Evolutionary conservation across 2,329 filamentous ascomycete species (phyloP).

Genomic region (Clonostachys sp.): DNA sequence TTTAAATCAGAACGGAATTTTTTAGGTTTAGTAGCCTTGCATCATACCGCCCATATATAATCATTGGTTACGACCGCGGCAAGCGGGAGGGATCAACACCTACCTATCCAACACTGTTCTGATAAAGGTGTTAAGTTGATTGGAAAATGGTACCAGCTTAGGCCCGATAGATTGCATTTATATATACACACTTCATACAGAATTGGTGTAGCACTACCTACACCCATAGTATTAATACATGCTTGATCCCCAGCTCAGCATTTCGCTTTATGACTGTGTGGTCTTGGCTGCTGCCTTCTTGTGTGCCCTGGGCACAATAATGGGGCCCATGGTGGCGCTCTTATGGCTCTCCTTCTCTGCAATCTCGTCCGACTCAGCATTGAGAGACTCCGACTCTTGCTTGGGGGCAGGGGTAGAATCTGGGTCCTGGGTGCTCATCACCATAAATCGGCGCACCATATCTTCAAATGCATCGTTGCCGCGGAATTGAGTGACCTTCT

Average conservation of each 20-base stretch:
- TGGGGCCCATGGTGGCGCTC: conserved; percentile 14
- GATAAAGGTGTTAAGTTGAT: too few species aligned
- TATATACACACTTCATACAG: too few species aligned
- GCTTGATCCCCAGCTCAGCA: conserved; percentile 5
- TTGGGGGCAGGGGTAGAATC: too few species aligned
- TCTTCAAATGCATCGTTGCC: conserved; percentile 65
- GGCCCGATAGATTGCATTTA: too few species aligned
- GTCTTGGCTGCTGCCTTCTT: conserved; percentile 8
- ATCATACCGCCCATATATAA: not conserved
- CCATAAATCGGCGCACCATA: conserved; percentile 45
- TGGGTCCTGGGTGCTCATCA: conserved; percentile 10
- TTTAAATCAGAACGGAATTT: conserved; percentile 40
- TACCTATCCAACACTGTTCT: too few species aligned
- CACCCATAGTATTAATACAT: not conserved
- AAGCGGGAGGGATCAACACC: too few species aligned
- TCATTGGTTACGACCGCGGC: too few species aligned
- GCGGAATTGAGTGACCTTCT: conserved; percentile 78
- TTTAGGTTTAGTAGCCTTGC: not conserved
- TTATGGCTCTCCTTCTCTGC: conserved; percentile 23
- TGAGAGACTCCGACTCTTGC: not conserved
- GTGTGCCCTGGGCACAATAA: conserved; percentile 17
- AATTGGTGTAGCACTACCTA: too few species aligned
- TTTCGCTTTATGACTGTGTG: conserved; percentile 7
- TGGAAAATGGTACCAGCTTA: too few species aligned
- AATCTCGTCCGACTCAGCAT: not conserved